These are phyloP conservation scores for Penicillium paradoxum DNA, from an alignment of 495 filamentous ascomycete species.

Conservation along the genomic window DNA sequence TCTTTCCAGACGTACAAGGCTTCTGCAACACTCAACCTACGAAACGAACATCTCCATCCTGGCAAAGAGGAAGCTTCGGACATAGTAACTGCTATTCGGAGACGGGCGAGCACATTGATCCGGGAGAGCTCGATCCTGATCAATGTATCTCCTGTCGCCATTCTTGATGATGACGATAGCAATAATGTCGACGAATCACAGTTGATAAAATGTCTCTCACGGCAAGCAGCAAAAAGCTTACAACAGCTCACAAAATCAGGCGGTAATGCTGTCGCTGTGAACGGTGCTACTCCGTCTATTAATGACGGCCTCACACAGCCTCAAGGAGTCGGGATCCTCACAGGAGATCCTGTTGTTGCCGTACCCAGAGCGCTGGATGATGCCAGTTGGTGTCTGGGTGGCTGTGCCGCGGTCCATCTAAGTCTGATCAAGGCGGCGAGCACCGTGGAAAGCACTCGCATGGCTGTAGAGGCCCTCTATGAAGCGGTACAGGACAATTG, in stretches of 20 bases:
- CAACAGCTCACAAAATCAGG: slow-evolving; percentile 65
- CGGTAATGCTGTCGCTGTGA: slow-evolving; percentile 77
- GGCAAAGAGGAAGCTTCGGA: slow-evolving; percentile 90
- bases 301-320: slow-evolving; percentile 78
- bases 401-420: slow-evolving; percentile 76
- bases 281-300: slow-evolving; percentile 79
- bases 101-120: slow-evolving; percentile 72
- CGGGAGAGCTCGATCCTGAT: slow-evolving; percentile 80
- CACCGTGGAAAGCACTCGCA: slow-evolving; percentile 61
- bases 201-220: slow-evolving; percentile 71
- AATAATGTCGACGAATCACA: slow-evolving; percentile 66
- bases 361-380: slow-evolving; percentile 82
- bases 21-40: slow-evolving; percentile 84
- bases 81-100: slow-evolving; percentile 79
- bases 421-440: slow-evolving; percentile 75
- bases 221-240: slow-evolving; percentile 65
- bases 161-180: slow-evolving; percentile 70
- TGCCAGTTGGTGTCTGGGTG: slow-evolving; percentile 85
- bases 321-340: slow-evolving; percentile 74
- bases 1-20: slow-evolving; percentile 96
- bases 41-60: slow-evolving; percentile 86
- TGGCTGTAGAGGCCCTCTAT: slow-evolving; percentile 78
- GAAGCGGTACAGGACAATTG: slow-evolving; percentile 80
- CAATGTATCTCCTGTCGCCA: slow-evolving; percentile 71
- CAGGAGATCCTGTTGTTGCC: slow-evolving; percentile 77